Percentiles rank a stretch among this genome's conserved stretches.
Conservation (phyloP, 23 red algal species). For the Gracilaria caudata region DNA sequence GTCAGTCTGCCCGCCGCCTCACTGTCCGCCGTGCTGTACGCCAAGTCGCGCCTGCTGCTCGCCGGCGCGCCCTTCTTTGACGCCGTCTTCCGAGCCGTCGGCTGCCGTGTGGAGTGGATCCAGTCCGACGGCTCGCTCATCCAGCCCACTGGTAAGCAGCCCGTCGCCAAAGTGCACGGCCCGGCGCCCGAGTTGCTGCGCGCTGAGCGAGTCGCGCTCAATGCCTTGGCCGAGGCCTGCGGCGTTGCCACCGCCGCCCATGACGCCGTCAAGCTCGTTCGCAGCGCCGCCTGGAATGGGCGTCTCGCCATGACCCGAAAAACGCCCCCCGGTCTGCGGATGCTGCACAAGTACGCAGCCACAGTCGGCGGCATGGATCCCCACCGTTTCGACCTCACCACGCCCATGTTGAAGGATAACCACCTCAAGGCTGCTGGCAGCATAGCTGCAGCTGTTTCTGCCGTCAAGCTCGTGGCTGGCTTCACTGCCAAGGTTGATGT, state of each 20-base stretch:
- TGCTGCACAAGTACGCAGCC: constrained; percentile 96
- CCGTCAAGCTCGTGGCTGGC: constrained; percentile 61
- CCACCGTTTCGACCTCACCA: constrained; percentile 92
- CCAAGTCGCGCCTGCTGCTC: constrained; percentile 72
- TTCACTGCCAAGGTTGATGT: constrained; percentile 94
- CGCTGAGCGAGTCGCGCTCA: constrained; percentile 88
- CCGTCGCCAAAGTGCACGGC: constrained; percentile 71
- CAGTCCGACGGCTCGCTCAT: neutral
- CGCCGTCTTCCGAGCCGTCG: constrained; percentile 78
- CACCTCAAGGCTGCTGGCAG: constrained; percentile 71
- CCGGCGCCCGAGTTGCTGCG: constrained; percentile 69
- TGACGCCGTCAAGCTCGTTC: constrained; percentile 22
- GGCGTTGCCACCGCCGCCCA: constrained; percentile 76
- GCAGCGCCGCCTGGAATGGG: constrained; percentile 69
- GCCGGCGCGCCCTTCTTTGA: constrained; percentile 90
- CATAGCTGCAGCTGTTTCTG: constrained; percentile 63
- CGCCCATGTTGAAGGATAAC: constrained; percentile 98
- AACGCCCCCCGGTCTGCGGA: constrained; percentile 92
- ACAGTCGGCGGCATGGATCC: constrained; percentile 85
- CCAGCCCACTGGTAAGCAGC: constrained; percentile 31
- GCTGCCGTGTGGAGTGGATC: constrained; percentile 70
- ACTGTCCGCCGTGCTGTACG: constrained; percentile 67
- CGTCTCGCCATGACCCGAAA: constrained; percentile 88
- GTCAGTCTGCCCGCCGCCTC: constrained; percentile 38
- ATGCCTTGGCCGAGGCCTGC: constrained; percentile 77